Evolutionary conservation across 352 stramenopile species (phyloP).

Genomic region (Phytopythium aichiense): DNA sequence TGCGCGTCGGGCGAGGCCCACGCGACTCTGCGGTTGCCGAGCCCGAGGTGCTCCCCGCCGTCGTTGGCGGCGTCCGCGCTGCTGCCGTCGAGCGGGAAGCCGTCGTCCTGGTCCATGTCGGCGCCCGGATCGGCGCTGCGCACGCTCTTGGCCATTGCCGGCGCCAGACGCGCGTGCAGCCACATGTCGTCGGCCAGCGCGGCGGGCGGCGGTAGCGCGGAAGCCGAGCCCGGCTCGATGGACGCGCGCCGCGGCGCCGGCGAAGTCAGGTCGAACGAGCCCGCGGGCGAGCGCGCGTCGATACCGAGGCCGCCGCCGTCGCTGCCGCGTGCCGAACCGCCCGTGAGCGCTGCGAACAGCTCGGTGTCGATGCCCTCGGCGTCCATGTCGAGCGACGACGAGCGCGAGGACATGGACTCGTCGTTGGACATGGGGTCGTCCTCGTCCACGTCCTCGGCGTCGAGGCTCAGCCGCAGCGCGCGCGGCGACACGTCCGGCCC

Average conservation of each 20-base stretch:
- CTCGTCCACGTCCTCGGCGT: background rate
- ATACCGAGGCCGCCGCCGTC: background rate
- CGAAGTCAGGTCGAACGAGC: constrained; percentile 24
- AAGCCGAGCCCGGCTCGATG: background rate
- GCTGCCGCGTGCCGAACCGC: background rate
- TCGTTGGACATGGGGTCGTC: constrained; percentile 58
- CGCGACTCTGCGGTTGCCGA: constrained; percentile 18
- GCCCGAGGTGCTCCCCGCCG: background rate
- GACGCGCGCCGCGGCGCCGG: constrained; percentile 23
- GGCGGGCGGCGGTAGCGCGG: background rate
- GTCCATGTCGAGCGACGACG: constrained; percentile 37
- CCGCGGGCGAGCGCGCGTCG: constrained; percentile 9
- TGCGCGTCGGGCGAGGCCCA: constrained; percentile 29
- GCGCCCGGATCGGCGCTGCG: constrained; percentile 18
- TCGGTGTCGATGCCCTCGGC: constrained; percentile 15
- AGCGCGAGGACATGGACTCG: constrained; percentile 54
- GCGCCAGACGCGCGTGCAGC: constrained; percentile 44
- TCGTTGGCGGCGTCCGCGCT: constrained; percentile 3
- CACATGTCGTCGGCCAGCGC: constrained; percentile 22
- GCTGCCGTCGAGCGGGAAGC: constrained; percentile 19
- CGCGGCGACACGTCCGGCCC: constrained; percentile 3
- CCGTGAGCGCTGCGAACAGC: constrained; percentile 7
- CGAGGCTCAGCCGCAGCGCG: constrained; percentile 6
- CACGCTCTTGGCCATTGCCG: constrained; percentile 46
- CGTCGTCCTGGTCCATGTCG: constrained; percentile 39